phyloP scores from a whole-genome alignment of 176 grass and related monocot genomes.

The Cenchrus purpureus region DNA sequence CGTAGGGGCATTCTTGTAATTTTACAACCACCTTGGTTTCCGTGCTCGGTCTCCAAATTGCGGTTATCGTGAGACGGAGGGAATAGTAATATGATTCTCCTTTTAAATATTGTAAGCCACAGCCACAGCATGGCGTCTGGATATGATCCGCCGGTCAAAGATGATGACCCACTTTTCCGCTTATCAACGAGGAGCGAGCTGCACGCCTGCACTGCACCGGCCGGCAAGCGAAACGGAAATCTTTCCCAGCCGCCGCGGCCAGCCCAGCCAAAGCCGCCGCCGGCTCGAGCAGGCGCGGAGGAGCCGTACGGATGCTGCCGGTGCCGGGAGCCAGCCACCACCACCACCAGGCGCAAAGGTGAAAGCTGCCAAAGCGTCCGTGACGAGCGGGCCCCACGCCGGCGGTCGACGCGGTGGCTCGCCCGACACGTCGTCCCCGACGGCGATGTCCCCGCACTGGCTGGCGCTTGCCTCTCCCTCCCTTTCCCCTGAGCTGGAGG shows the following conservation, averaged over 20 bases:
- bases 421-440: neutral
- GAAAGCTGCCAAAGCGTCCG: neutral
- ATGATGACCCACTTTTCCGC: neutral
- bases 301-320: neutral
- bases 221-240: neutral
- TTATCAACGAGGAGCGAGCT: neutral
- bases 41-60: no score
- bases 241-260: neutral
- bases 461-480: neutral
- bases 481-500: no score
- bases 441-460: neutral
- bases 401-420: neutral
- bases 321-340: no score
- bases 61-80: no score
- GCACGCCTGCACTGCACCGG: no score
- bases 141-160: neutral
- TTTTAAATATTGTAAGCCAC: no score
- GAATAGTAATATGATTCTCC: no score
- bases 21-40: no score
- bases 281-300: neutral
- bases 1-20: no score
- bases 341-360: neutral
- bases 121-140: no score
- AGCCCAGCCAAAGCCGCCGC: no score
- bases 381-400: neutral